These are phyloP conservation scores for Gynandropsis gynandra DNA, from an alignment of 345 rosid species.

Conservation along the genomic window DNA sequence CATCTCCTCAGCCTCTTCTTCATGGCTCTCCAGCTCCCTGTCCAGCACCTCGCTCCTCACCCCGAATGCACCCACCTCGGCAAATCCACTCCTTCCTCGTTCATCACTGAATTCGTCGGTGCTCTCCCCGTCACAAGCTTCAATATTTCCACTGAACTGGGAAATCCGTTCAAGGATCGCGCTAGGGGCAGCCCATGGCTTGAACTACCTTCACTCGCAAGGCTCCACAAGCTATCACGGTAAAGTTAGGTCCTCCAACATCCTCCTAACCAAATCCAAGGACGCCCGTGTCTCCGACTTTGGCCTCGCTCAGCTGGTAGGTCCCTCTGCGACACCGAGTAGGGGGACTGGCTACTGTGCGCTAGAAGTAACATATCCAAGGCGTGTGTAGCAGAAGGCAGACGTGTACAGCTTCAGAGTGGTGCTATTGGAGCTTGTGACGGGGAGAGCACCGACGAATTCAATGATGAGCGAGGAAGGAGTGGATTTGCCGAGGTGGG, in stretches of 20 bases:
- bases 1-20: constrained; percentile 57
- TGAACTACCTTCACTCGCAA: constrained; percentile 66
- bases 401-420: constrained; percentile 88
- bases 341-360: constrained; percentile 75
- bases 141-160: constrained; percentile 70
- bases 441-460: constrained; percentile 87
- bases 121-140: constrained; percentile 83
- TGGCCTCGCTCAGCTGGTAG: constrained; percentile 63
- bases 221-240: constrained; percentile 62
- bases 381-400: constrained; percentile 58
- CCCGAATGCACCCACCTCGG: too few relatives aligned
- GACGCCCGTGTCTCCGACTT: constrained; percentile 73
- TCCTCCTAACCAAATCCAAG: constrained; percentile 57
- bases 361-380: constrained; percentile 72
- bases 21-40: constrained; percentile 46
- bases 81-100: too few relatives aligned
- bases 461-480: too few relatives aligned
- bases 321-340: constrained; percentile 53
- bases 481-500: too few relatives aligned
- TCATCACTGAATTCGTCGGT: too few relatives aligned
- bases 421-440: constrained; percentile 64
- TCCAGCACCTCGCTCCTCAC: constrained; percentile 57
- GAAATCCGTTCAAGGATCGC: constrained; percentile 53
- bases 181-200: too few relatives aligned
- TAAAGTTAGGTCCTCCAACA: constrained; percentile 82